Evolutionary conservation across 176 grass and related monocot species (phyloP), one percentile per base, ranked within the genome.

Genomic region (Eragrostis nindensis): DNA sequence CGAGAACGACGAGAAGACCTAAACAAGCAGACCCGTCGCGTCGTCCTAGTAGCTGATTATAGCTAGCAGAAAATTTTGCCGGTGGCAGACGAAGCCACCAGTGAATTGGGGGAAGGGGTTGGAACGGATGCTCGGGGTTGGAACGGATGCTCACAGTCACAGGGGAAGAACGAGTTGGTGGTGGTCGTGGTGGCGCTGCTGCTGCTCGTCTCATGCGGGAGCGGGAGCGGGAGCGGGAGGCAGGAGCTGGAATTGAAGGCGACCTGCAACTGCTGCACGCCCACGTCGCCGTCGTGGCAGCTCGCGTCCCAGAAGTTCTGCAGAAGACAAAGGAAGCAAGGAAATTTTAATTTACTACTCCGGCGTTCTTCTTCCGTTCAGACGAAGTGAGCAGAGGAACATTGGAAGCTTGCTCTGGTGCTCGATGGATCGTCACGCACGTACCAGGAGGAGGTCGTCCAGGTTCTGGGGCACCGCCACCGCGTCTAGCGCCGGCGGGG

Each of bases 301-400:
- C 47, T 84, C 12, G 86, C 73, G 77, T 90, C 85, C 97, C 90
- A 96, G 73, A 99, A 93, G 66, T 77, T 91, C 97, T 99, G 72
- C 77, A 30, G 5, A 7, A 66, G 27, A 14, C 8, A 12, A 71
- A 54, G 57, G 6, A 18, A 73, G 40, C 49, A 19, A 32, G 8
- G 6, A 64, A 32, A 38, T 64, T 36, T 32, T 18, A 64, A 17
- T 64, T 6, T 13, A 24, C 11, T 12, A 12, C 22, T n/a, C n/a
- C 24, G 10, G 0, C 8, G 55, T 59, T 61, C 57, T 17, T 36
- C 27, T 14, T 14, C 57, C 24, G 72, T 89, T 84, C 64, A 70
- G 41, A 45, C 29, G 45, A 67, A n/a, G 11, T 17, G 1, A 29
- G 5, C 13, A 0, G 30, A 38, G 44, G 62, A n/a, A 11, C 38